Evolutionary conservation across 2,329 filamentous ascomycete genomes (phyloP).

Genomic region (Pezicula neosporulosa): DNA sequence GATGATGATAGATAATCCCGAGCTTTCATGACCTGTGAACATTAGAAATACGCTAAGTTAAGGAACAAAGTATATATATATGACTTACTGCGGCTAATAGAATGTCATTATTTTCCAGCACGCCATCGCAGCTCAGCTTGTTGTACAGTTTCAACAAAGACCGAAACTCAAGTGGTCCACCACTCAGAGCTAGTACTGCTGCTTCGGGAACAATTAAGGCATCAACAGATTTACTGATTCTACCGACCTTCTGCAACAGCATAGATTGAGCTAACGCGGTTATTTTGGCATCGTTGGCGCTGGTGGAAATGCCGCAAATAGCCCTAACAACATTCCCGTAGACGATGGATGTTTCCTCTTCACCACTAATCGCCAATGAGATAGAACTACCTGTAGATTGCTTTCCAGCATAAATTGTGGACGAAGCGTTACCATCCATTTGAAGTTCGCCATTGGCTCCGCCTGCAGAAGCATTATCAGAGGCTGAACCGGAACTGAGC

Average conservation of each 20-base stretch:
- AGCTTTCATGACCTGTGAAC: conserved; percentile 64
- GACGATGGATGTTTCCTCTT: conserved; percentile 74
- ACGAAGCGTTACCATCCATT: conserved; percentile 40
- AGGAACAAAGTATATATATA: neutral
- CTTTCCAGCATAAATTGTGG: conserved; percentile 47
- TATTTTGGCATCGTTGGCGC: conserved; percentile 84
- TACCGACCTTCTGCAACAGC: conserved; percentile 91
- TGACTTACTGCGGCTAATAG: conserved; percentile 68
- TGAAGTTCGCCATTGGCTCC: conserved; percentile 50
- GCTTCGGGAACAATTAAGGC: conserved; percentile 81
- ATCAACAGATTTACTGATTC: conserved; percentile 77
- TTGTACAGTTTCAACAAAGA: conserved; percentile 81
- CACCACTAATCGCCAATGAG: conserved; percentile 69
- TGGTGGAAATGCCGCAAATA: conserved; percentile 83
- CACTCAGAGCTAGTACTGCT: conserved; percentile 71
- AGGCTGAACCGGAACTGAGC: conserved; percentile 65
- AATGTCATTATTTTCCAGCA: conserved; percentile 63
- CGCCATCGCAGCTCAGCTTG: conserved; percentile 69
- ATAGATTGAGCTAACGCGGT: conserved; percentile 91
- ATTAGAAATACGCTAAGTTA: conserved; percentile 4
- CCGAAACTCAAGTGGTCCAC: conserved; percentile 78
- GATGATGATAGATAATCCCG: conserved; percentile 74
- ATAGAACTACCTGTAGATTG: conserved; percentile 72
- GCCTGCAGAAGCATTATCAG: conserved; percentile 38
- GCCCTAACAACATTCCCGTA: conserved; percentile 92